Evolutionary conservation across 2,329 filamentous ascomycete species (phyloP), one percentile per base, ranked within the genome.

Genomic region (Curvularia sp.): DNA sequence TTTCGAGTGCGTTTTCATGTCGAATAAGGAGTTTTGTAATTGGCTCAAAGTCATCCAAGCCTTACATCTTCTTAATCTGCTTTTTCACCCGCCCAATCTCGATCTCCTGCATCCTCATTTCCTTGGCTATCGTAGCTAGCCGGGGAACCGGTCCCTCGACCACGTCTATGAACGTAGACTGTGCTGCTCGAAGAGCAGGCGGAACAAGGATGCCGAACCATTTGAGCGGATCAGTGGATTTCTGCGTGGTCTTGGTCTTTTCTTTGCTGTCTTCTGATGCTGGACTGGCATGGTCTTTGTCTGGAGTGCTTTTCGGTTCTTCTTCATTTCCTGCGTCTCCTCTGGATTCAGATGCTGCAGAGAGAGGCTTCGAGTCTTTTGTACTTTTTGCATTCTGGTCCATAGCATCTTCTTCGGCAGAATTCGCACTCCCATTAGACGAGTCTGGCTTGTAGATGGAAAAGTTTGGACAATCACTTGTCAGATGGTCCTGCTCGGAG

Each of bases 101-200:
- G 51, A 88, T 86, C 78, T 93, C 90, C 5, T 91, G 72, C n/a
- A 78, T 77, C 13, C 81, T 80, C 84, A 94, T 87, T 67, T 86
- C 83, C 28, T 81, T 81, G 35, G 82, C 80, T n/a, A 90, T 75
- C 1, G 82, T 83, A 6, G 82, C 82, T 8, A 92, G 78, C 39
- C 77, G 77, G 1, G 87, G 84, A 2, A 93, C 75, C 3, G 88
- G 73, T 0, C 82, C 75, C 54, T 87, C 84, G 3, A 92, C 81
- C 0, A 82, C 82, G 38, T 79, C 70, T 24, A 85, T 70, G 51
- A 90, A 87, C 15, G 84, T 80, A 0, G 70, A 66, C 73, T 93
- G 90, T 2, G 89, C 87, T 22, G 81, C 78, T 10, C 82, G 79
- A 12, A 86, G 72, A 10, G 81, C 70, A 9, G 76, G 77, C 1